Conservation (phyloP, 768 basidiomycete species). For the Amanita molliuscula region DNA sequence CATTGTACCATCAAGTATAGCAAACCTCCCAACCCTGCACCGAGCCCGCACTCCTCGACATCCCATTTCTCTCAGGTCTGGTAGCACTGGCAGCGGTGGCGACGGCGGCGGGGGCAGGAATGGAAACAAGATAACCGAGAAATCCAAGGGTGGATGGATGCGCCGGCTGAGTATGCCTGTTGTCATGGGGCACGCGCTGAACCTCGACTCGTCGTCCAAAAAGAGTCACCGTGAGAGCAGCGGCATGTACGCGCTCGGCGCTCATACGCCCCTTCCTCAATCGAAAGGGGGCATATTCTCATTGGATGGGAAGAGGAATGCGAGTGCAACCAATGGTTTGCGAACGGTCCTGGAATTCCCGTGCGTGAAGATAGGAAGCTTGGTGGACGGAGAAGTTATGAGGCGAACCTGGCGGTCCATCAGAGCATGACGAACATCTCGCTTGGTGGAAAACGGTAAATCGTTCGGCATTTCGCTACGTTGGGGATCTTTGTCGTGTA, state of each 20-base stretch:
- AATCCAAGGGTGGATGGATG: slow-evolving; percentile 61
- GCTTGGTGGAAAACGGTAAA: slow-evolving; percentile 24
- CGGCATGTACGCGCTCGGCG: slow-evolving; percentile 16
- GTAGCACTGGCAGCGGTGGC: not conserved
- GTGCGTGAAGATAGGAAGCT: slow-evolving; percentile 32
- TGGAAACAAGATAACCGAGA: slow-evolving; percentile 20
- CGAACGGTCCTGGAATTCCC: slow-evolving; percentile 38
- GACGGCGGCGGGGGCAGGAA: slow-evolving; percentile 11
- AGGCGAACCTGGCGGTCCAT: slow-evolving; percentile 30
- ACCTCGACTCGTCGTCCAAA: slow-evolving; percentile 25
- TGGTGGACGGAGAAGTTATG: slow-evolving; percentile 27
- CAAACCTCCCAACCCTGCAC: slow-evolving; percentile 15
- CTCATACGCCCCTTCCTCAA: slow-evolving; percentile 12
- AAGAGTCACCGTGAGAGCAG: slow-evolving; percentile 20
- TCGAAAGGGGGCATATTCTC: slow-evolving; percentile 25
- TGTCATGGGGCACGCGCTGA: slow-evolving; percentile 22
- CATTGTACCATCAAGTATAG: slow-evolving; percentile 54
- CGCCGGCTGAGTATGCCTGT: slow-evolving; percentile 70
- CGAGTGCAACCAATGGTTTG: slow-evolving; percentile 27
- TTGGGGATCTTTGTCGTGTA: not conserved
- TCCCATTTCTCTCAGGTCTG: slow-evolving; percentile 29
- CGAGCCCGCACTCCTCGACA: slow-evolving; percentile 24
- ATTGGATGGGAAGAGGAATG: slow-evolving; percentile 40
- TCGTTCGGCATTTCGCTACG: not conserved
- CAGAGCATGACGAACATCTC: slow-evolving; percentile 43